Conservation (phyloP, 2,329 filamentous ascomycete genomes). For the Pseudopyricularia cyperi region DNA sequence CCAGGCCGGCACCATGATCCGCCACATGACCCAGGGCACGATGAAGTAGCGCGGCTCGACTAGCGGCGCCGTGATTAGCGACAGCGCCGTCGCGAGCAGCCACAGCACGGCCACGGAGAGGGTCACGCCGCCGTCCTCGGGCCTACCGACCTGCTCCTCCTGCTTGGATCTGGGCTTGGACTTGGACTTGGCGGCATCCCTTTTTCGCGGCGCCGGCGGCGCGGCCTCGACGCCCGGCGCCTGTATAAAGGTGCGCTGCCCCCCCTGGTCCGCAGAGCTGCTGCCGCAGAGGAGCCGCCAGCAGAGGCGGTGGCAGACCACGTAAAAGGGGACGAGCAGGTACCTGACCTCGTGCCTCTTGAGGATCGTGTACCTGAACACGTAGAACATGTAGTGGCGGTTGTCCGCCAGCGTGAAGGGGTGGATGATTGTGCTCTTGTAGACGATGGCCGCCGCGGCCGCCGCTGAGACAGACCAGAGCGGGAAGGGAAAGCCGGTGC, state of each 20-base stretch:
- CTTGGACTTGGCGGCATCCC: neutral
- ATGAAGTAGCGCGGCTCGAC: slow-evolving; percentile 97
- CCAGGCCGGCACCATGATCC: slow-evolving; percentile 58
- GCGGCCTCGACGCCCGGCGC: neutral
- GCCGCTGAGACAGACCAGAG: neutral
- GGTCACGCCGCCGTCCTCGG: neutral
- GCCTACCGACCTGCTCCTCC: neutral
- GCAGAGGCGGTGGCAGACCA: slow-evolving; percentile 53
- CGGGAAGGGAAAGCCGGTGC: neutral
- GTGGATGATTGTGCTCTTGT: slow-evolving; percentile 84
- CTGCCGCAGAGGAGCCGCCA: slow-evolving; percentile 47
- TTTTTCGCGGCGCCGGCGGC: neutral
- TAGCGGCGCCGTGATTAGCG: slow-evolving; percentile 75
- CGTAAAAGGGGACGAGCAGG: slow-evolving; percentile 56
- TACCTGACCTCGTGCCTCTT: slow-evolving; percentile 52
- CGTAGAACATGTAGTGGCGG: slow-evolving; percentile 92
- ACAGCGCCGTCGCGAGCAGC: slow-evolving; percentile 59
- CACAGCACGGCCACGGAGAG: slow-evolving; percentile 40
- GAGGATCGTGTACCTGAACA: slow-evolving; percentile 74
- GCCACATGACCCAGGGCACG: slow-evolving; percentile 87
- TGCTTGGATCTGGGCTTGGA: too few relatives aligned
- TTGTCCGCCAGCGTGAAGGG: slow-evolving; percentile 96
- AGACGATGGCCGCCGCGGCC: slow-evolving; percentile 33
- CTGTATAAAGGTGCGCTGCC: neutral
- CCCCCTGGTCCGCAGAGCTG: neutral